Evolutionary conservation across 345 rosid genomes (phyloP).

Genomic region (Lepidium africanum): DNA sequence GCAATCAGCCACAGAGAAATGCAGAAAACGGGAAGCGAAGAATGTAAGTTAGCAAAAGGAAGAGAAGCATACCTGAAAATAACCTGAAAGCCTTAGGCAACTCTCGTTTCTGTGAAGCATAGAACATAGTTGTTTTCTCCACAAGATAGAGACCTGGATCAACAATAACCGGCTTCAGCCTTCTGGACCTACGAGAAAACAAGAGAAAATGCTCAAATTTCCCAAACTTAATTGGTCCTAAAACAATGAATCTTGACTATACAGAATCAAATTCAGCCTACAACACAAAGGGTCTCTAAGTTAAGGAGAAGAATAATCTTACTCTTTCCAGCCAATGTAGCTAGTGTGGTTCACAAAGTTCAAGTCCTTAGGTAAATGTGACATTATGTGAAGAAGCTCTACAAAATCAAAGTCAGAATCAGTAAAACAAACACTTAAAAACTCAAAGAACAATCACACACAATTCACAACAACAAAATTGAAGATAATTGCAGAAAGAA

Average conservation of each 20-base stretch:
- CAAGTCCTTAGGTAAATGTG: conserved; percentile 71
- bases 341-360: conserved; percentile 78
- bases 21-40: background rate
- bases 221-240: background rate
- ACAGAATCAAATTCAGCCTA: background rate
- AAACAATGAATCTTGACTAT: background rate
- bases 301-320: conserved; percentile 18
- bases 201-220: background rate
- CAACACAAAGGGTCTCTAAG: background rate
- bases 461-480: background rate
- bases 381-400: conserved; percentile 93
- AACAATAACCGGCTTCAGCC: conserved; percentile 78
- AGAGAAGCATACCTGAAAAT: conserved; percentile 55
- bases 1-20: background rate
- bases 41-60: background rate
- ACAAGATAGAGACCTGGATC: conserved; percentile 89
- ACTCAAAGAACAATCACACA: background rate
- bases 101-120: conserved; percentile 70
- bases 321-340: conserved; percentile 98
- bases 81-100: conserved; percentile 72
- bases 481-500: background rate
- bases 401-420: conserved; percentile 28
- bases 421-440: background rate
- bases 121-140: conserved; percentile 67
- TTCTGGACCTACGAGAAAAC: conserved; percentile 46